Conservation (phyloP, 805 yeast species). For the Pichia ethanolica region DNA sequence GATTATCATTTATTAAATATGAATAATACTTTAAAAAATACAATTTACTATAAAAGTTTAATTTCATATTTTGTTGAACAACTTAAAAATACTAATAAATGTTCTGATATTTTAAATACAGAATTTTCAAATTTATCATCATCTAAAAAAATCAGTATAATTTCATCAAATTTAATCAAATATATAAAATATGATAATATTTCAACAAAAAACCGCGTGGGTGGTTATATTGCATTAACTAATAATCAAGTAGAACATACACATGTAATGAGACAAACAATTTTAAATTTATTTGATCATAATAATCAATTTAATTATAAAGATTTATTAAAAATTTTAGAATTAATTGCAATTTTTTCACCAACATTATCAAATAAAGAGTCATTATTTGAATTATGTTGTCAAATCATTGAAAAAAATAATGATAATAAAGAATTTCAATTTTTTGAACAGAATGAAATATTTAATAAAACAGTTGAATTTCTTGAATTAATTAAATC, state of each 20-base stretch:
- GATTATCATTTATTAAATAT: background rate
- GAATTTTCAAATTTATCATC: conserved; percentile 9
- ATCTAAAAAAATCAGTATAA: conserved; percentile 1
- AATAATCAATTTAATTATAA: background rate
- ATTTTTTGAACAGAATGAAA: background rate
- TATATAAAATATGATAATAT: background rate
- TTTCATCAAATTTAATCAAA: background rate
- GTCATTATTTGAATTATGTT: background rate
- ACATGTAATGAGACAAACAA: background rate
- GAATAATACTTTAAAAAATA: background rate
- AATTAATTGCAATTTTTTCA: conserved; percentile 3
- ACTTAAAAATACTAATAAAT: background rate
- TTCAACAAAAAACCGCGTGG: conserved; percentile 6
- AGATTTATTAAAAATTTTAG: conserved; percentile 5
- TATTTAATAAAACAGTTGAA: background rate
- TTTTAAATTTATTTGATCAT: background rate
- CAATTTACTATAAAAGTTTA: conserved; percentile 1
- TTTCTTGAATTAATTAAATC: conserved; percentile 2
- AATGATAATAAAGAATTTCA: background rate
- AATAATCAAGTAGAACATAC: conserved; percentile 6
- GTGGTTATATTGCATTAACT: conserved; percentile 5
- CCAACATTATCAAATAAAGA: conserved; percentile 2
- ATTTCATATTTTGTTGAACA: background rate
- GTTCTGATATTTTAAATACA: conserved; percentile 2
- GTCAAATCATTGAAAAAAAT: background rate